These are phyloP conservation scores for Cutaneotrichosporon sp. DNA, from an alignment of 1,284 basidiomycete species.

Conservation along the genomic window DNA sequence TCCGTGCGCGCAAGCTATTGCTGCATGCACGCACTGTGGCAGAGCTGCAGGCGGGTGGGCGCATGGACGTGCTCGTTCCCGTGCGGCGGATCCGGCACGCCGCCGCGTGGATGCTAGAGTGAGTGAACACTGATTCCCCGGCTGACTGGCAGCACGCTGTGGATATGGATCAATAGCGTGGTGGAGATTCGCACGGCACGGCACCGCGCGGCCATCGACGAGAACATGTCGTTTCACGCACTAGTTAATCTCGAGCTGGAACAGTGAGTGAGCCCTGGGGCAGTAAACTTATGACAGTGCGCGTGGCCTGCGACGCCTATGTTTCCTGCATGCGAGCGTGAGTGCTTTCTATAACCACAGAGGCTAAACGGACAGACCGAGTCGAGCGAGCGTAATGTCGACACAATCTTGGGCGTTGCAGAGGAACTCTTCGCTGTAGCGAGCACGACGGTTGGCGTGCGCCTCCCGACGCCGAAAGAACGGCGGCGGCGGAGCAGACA, in stretches of 20 bases:
- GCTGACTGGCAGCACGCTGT: constrained; percentile 55
- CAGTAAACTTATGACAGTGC: constrained; percentile 51
- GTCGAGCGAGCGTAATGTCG: constrained; percentile 54
- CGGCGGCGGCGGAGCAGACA: neutral
- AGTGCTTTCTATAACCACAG: constrained; percentile 19
- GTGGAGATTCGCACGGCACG: constrained; percentile 26
- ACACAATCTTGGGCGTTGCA: constrained; percentile 67
- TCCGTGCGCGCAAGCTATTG: constrained; percentile 60
- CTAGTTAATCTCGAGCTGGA: constrained; percentile 66
- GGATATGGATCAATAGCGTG: constrained; percentile 68
- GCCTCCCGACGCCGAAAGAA: neutral
- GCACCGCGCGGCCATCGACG: constrained; percentile 53
- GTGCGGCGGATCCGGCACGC: constrained; percentile 69
- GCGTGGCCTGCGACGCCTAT: constrained; percentile 58
- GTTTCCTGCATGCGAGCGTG: constrained; percentile 64
- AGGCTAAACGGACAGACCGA: constrained; percentile 55
- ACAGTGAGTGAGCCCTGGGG: constrained; percentile 55
- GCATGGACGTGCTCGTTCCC: constrained; percentile 55
- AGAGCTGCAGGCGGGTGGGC: constrained; percentile 46
- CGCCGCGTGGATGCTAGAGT: constrained; percentile 79
- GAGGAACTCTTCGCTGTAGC: constrained; percentile 56
- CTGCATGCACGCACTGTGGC: constrained; percentile 51
- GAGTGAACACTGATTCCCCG: constrained; percentile 40
- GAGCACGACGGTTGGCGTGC: constrained; percentile 1
- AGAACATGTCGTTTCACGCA: constrained; percentile 63